These are phyloP conservation scores for Teunomyces funiuensis DNA, from an alignment of 805 yeast genomes.

Conservation along the genomic window DNA sequence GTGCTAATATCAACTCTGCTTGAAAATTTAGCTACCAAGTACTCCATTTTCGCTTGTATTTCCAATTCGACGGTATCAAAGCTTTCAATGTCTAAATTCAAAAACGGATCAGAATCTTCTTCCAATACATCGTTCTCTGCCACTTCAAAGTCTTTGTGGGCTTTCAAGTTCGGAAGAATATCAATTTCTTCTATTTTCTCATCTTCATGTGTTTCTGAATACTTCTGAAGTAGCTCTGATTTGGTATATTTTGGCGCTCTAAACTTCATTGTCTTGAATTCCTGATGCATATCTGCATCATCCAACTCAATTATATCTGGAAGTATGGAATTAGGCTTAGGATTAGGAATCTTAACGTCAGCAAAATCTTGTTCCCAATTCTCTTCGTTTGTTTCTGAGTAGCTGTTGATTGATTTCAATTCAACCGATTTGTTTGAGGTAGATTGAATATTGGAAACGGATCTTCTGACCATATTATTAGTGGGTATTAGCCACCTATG, in stretches of 20 bases:
- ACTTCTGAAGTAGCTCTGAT: slow-evolving; percentile 30
- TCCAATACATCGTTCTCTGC: slow-evolving; percentile 8
- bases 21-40: slow-evolving; percentile 31
- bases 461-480: not conserved
- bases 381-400: slow-evolving; percentile 31
- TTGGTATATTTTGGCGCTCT: slow-evolving; percentile 17
- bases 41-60: slow-evolving; percentile 40
- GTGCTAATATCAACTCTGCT: slow-evolving; percentile 30
- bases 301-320: slow-evolving; percentile 9
- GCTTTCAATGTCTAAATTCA: slow-evolving; percentile 35
- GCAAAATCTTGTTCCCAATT: slow-evolving; percentile 37
- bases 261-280: slow-evolving; percentile 9
- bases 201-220: slow-evolving; percentile 26
- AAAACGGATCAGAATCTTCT: slow-evolving; percentile 38
- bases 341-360: slow-evolving; percentile 14
- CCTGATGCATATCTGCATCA: slow-evolving; percentile 10
- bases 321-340: not conserved
- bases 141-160: not conserved
- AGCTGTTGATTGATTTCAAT: slow-evolving; percentile 23
- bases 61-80: slow-evolving; percentile 44
- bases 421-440: slow-evolving; percentile 3
- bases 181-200: slow-evolving; percentile 12
- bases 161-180: not conserved
- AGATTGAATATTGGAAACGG: slow-evolving; percentile 1
- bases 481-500: slow-evolving; percentile 59